Evolutionary conservation across 1,139 yeast genomes (phyloP).

Genomic region (Protomyces lactucae-debilis): DNA sequence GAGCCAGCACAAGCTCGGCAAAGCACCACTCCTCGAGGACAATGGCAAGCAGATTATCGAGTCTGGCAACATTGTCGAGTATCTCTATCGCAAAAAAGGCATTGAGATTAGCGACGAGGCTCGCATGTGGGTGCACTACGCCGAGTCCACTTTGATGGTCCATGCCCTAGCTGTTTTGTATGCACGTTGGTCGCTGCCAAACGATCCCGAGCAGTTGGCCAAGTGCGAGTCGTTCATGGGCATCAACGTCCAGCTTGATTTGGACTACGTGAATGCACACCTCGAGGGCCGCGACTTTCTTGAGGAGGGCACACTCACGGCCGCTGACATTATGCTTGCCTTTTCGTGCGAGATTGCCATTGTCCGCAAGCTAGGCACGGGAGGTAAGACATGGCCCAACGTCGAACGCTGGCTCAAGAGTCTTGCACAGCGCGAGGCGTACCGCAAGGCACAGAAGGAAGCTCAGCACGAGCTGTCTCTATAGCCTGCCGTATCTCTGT

Average conservation of each 20-base stretch:
- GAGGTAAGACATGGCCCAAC: constrained; percentile 9
- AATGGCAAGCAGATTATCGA: constrained; percentile 36
- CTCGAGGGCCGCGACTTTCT: constrained; percentile 3
- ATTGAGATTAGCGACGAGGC: constrained; percentile 32
- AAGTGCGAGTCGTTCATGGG: constrained; percentile 10
- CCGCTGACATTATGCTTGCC: constrained; percentile 20
- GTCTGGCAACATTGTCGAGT: constrained; percentile 37
- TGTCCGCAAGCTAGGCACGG: constrained; percentile 8
- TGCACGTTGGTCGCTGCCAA: constrained; percentile 16
- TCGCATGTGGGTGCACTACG: constrained; percentile 46
- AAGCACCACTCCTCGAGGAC: constrained; percentile 52
- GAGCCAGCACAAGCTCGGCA: constrained; percentile 54
- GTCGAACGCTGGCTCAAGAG: constrained; percentile 10
- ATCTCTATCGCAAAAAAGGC: constrained; percentile 39
- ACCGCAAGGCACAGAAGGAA: constrained; percentile 17
- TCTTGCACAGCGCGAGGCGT: constrained; percentile 17
- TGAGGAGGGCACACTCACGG: constrained; percentile 1
- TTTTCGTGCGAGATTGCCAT: constrained; percentile 10
- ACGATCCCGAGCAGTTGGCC: constrained; percentile 4
- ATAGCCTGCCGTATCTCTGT: neutral
- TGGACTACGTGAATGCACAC: constrained; percentile 10
- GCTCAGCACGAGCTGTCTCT: constrained; percentile 17
- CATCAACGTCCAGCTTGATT: constrained; percentile 16
- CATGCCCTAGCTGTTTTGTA: constrained; percentile 20
- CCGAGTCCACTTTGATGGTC: constrained; percentile 57